Conservation (phyloP, 495 filamentous ascomycete species). For the Aspergillus indologenus region DNA sequence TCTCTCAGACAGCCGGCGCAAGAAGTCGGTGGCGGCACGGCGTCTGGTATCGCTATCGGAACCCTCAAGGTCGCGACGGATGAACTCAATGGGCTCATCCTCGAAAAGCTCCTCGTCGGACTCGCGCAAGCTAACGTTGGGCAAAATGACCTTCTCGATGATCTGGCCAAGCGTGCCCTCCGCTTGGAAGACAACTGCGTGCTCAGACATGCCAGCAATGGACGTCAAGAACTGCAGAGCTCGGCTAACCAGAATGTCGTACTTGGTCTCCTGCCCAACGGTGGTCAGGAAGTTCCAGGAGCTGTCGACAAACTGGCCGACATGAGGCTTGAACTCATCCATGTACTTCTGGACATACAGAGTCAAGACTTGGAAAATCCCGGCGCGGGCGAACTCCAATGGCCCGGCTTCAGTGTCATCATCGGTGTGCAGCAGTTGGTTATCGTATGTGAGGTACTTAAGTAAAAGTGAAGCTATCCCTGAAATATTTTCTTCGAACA, state of each 20-base stretch:
- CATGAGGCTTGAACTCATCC: conserved; percentile 78
- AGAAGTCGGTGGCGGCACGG: conserved; percentile 89
- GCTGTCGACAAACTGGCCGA: conserved; percentile 77
- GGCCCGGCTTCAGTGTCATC: conserved; percentile 84
- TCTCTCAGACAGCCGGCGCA: conserved; percentile 79
- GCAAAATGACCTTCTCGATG: conserved; percentile 90
- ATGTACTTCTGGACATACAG: conserved; percentile 91
- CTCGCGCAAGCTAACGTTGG: conserved; percentile 84
- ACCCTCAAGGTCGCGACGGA: conserved; percentile 90
- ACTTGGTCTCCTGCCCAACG: conserved; percentile 82
- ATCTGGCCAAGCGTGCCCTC: conserved; percentile 72
- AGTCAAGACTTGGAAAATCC: conserved; percentile 83
- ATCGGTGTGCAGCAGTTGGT: conserved; percentile 71
- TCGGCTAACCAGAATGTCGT: conserved; percentile 92
- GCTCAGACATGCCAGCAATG: conserved; percentile 68
- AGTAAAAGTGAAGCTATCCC: conserved; percentile 75
- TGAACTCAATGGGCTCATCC: conserved; percentile 98
- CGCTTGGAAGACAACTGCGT: conserved; percentile 83
- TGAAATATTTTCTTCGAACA: conserved; percentile 81
- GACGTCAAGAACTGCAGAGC: conserved; percentile 92
- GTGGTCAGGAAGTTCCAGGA: conserved; percentile 89
- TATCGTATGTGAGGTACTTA: conserved; percentile 91
- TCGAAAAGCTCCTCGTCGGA: conserved; percentile 95
- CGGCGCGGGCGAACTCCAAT: conserved; percentile 81
- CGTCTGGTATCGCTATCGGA: conserved; percentile 92